phyloP scores from a whole-genome alignment of 441 rosid genomes.

The Codiaeum variegatum region DNA sequence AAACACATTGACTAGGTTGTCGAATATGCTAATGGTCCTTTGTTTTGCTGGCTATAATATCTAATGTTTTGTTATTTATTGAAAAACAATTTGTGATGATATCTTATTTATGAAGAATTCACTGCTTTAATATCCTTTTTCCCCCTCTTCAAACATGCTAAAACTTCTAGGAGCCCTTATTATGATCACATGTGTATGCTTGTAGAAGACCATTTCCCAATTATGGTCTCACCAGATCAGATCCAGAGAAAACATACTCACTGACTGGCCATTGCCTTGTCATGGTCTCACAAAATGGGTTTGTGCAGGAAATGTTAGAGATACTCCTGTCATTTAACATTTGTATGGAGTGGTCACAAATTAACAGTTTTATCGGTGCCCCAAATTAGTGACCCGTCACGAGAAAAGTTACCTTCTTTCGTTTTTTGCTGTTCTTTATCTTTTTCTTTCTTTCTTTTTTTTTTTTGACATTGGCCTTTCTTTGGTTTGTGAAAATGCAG shows the following conservation, averaged over 20 bases:
- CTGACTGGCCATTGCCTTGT: too few relatives aligned
- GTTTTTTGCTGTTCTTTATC: too few relatives aligned
- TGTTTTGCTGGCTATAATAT: background rate
- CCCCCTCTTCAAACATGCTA: background rate
- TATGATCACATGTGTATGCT: background rate
- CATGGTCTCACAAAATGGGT: background rate
- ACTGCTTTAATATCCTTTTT: background rate
- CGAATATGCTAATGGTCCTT: background rate
- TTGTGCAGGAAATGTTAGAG: background rate
- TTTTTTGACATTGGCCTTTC: background rate
- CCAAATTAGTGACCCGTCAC: background rate
- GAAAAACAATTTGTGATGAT: background rate
- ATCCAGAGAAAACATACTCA: background rate
- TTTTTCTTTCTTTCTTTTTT: background rate
- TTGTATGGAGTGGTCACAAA: background rate
- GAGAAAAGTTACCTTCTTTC: background rate
- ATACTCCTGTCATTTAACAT: background rate
- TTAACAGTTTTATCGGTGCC: background rate
- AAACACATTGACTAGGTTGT: background rate
- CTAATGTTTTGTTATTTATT: background rate
- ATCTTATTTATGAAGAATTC: background rate
- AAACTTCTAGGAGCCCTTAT: background rate
- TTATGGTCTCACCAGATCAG: background rate
- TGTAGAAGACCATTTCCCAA: background rate
- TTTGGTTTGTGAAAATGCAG: background rate